Conservation (phyloP, 805 yeast species). For the Yarrowia keelungensis region DNA sequence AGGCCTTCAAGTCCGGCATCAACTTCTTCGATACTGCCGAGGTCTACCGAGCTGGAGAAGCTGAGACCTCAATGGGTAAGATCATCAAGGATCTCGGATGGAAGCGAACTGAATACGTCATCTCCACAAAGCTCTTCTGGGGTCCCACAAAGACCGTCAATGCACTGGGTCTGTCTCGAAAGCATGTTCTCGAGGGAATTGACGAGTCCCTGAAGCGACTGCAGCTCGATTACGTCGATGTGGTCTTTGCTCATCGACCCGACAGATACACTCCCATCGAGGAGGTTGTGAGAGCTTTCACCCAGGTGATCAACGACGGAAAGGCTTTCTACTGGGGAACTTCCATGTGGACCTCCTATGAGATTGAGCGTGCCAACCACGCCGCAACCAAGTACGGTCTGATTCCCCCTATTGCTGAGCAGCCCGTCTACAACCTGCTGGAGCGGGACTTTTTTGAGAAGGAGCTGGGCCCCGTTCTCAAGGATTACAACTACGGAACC, state of each 20-base stretch:
- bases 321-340: conserved; percentile 51
- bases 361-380: conserved; percentile 50
- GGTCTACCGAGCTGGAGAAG: conserved; percentile 46
- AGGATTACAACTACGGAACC: conserved; percentile 48
- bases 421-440: conserved; percentile 47
- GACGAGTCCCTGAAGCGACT: conserved; percentile 47
- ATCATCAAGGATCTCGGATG: conserved; percentile 48
- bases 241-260: conserved; percentile 50
- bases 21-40: conserved; percentile 51
- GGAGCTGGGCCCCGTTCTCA: conserved; percentile 47
- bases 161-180: conserved; percentile 48
- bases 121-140: conserved; percentile 49
- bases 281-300: conserved; percentile 49
- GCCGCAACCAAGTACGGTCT: conserved; percentile 48
- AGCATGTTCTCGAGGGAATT: conserved; percentile 49
- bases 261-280: conserved; percentile 48
- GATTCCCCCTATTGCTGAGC: conserved; percentile 49
- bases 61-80: conserved; percentile 47
- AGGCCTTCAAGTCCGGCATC: conserved; percentile 48
- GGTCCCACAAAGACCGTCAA: conserved; percentile 47
- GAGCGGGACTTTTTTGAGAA: conserved; percentile 47
- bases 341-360: conserved; percentile 49
- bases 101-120: conserved; percentile 48
- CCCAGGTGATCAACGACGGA: conserved; percentile 48
- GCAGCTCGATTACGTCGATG: conserved; percentile 49